phyloP scores from a whole-genome alignment of 257 asterid species.

The Oldenlandia corymbosa region DNA sequence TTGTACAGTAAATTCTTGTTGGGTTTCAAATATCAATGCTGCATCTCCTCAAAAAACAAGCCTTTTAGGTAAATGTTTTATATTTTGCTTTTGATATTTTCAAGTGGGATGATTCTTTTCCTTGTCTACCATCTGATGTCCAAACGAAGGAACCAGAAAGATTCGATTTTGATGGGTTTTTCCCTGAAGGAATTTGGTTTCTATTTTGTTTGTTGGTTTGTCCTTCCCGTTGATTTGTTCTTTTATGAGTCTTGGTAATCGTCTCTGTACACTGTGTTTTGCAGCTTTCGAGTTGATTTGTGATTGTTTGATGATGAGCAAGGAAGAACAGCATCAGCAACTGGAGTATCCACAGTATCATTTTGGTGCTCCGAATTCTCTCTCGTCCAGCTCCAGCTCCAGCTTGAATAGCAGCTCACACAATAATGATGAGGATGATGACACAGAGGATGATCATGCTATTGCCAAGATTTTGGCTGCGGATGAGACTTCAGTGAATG shows the following conservation, averaged over 20 bases:
- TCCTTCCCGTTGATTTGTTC: slow-evolving; percentile 3
- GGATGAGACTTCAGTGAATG: slow-evolving; percentile 45
- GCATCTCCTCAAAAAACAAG: neutral
- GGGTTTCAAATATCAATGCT: neutral
- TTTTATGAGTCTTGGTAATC: neutral
- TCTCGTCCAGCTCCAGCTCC: slow-evolving; percentile 56
- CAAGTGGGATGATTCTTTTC: slow-evolving; percentile 2
- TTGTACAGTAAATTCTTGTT: neutral
- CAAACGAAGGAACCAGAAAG: too few relatives aligned
- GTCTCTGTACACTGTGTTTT: neutral
- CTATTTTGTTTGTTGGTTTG: neutral
- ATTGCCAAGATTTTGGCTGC: slow-evolving; percentile 73
- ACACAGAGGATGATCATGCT: slow-evolving; percentile 89
- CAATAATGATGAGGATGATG: slow-evolving; percentile 27
- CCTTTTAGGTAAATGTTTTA: too few relatives aligned
- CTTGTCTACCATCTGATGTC: neutral
- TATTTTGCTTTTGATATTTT: too few relatives aligned
- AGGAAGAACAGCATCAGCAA: slow-evolving; percentile 1
- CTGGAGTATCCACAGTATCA: slow-evolving; percentile 43
- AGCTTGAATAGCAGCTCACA: slow-evolving; percentile 71
- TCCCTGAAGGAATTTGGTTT: neutral
- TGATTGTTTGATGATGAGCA: slow-evolving; percentile 2
- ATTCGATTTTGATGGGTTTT: neutral
- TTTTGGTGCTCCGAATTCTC: slow-evolving; percentile 36
- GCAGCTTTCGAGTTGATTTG: neutral